These are phyloP conservation scores for Rhizopus stolonifer DNA, from an alignment of 371 early-diverging fungal species.

Conservation along the genomic window DNA sequence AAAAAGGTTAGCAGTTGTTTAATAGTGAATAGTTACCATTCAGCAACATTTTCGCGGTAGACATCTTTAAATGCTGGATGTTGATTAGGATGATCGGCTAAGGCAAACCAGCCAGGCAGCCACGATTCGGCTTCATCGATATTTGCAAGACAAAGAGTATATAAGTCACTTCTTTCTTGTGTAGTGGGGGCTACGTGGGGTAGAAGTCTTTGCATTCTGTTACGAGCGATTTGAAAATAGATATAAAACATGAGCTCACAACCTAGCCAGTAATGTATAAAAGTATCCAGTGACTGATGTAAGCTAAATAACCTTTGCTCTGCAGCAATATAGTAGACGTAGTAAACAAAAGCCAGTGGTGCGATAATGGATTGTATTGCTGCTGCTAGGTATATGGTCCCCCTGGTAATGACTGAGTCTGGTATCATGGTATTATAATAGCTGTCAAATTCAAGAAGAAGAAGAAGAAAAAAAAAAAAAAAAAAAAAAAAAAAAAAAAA, in stretches of 20 bases:
- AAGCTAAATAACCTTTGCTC: slow-evolving; percentile 38
- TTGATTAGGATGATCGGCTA: slow-evolving; percentile 23
- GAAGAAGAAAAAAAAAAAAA: slow-evolving; percentile 1
- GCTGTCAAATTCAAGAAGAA: neutral
- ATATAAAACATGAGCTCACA: slow-evolving; percentile 54
- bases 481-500: slow-evolving; percentile 5
- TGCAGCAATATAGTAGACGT: slow-evolving; percentile 45
- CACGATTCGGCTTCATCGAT: slow-evolving; percentile 46
- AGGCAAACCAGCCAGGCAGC: slow-evolving; percentile 53
- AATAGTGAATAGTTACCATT: slow-evolving; percentile 39
- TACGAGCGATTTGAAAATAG: slow-evolving; percentile 50
- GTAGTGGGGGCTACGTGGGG: slow-evolving; percentile 26
- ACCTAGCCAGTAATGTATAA: slow-evolving; percentile 54
- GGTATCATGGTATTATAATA: slow-evolving; percentile 29
- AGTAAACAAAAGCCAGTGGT: slow-evolving; percentile 48
- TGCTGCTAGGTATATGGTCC: slow-evolving; percentile 32
- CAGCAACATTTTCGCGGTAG: slow-evolving; percentile 50
- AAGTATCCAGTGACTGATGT: slow-evolving; percentile 30
- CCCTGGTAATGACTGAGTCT: slow-evolving; percentile 31
- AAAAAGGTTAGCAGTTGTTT: slow-evolving; percentile 6
- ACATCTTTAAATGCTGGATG: slow-evolving; percentile 45
- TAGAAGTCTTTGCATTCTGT: slow-evolving; percentile 41
- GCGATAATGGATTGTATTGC: slow-evolving; percentile 46
- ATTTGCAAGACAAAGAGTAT: slow-evolving; percentile 43
- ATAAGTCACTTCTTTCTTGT: slow-evolving; percentile 43